phyloP scores from a whole-genome alignment of 257 asterid species.

The Handroanthus guayacan region DNA sequence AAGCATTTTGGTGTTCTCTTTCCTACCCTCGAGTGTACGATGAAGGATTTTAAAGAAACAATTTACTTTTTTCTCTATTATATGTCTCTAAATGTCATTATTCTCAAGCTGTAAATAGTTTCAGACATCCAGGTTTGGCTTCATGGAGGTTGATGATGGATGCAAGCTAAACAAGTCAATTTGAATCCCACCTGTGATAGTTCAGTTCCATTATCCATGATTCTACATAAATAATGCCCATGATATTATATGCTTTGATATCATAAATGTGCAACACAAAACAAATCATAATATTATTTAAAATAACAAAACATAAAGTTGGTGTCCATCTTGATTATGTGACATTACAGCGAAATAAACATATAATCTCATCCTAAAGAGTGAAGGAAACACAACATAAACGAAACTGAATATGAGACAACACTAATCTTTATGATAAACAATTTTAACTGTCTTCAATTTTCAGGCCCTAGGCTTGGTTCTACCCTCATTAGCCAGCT shows the following conservation, averaged over 20 bases:
- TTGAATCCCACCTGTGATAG: conserved; percentile 27
- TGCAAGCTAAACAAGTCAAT: conserved; percentile 31
- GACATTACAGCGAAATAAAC: conserved; percentile 42
- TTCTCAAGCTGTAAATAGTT: conserved; percentile 21
- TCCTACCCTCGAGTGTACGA: neutral
- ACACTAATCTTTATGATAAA: conserved; percentile 27
- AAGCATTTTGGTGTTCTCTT: neutral
- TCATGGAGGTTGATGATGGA: conserved; percentile 19
- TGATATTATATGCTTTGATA: conserved; percentile 6
- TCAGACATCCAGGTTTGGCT: conserved; percentile 2
- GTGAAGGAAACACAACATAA: conserved; percentile 29
- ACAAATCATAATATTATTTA: conserved; percentile 30
- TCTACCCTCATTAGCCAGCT: conserved; percentile 81
- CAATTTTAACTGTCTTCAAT: neutral
- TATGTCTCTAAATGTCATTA: neutral
- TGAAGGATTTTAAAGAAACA: neutral
- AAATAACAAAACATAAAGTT: conserved; percentile 31
- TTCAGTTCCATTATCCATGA: conserved; percentile 24
- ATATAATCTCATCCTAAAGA: conserved; percentile 34
- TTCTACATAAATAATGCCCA: conserved; percentile 29
- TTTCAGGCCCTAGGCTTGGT: conserved; percentile 51
- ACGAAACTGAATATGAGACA: conserved; percentile 36
- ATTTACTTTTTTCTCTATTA: conserved; percentile 2
- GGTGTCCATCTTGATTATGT: conserved; percentile 34
- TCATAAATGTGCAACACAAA: conserved; percentile 9